Conservation (phyloP, 2,329 filamentous ascomycete genomes). For the Sarocladiaceae sp. region DNA sequence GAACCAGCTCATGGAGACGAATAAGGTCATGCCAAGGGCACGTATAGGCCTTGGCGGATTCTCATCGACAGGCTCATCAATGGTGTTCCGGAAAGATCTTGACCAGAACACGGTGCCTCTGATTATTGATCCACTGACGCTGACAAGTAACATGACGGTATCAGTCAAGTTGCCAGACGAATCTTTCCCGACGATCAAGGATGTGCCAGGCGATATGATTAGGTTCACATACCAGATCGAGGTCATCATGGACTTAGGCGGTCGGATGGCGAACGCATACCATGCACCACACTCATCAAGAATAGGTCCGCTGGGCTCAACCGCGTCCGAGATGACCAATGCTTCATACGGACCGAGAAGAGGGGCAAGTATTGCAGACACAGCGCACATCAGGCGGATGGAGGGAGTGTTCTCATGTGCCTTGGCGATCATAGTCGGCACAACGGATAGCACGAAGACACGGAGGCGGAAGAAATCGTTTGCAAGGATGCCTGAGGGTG, state of each 20-base stretch:
- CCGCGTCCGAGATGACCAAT: constrained; percentile 19
- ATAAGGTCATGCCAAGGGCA: constrained; percentile 82
- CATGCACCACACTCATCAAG: constrained; percentile 56
- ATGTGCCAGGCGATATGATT: constrained; percentile 88
- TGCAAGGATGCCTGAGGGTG: constrained; percentile 10
- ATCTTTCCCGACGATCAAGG: constrained; percentile 83
- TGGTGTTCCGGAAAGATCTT: constrained; percentile 92
- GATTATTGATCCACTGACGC: constrained; percentile 73
- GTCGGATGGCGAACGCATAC: constrained; percentile 68
- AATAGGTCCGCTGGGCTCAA: constrained; percentile 27
- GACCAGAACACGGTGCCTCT: constrained; percentile 83
- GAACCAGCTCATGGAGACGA: constrained; percentile 25
- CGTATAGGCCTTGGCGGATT: constrained; percentile 80
- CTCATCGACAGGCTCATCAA: constrained; percentile 78
- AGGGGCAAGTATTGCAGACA: constrained; percentile 71
- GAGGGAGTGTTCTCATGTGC: constrained; percentile 85
- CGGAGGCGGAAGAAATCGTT: neutral
- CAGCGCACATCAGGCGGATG: constrained; percentile 75
- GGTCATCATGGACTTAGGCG: constrained; percentile 85
- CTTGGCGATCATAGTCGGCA: constrained; percentile 85
- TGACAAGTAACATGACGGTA: constrained; percentile 74
- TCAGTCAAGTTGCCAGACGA: constrained; percentile 84
- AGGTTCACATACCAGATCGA: constrained; percentile 93
- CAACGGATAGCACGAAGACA: constrained; percentile 47
- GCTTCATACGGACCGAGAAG: constrained; percentile 24